These are phyloP conservation scores for Saussurea involucrata DNA, from an alignment of 129 eudicot genomes.

Conservation along the genomic window DNA sequence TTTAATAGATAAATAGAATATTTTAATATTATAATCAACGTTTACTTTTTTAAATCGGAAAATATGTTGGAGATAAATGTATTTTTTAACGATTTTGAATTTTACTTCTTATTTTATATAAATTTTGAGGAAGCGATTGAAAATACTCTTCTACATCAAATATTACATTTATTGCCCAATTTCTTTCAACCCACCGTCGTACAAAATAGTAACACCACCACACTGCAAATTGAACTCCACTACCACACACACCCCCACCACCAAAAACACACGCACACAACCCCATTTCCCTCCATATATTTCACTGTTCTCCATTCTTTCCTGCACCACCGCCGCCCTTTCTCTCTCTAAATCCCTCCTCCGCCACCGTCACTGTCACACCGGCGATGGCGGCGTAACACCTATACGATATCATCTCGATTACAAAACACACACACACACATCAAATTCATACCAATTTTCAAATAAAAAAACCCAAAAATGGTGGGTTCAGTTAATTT, in stretches of 20 bases:
- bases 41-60: too few relatives aligned
- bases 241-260: neutral
- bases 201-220: conserved; percentile 26
- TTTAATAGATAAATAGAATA: too few relatives aligned
- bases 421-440: neutral
- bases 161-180: neutral
- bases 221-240: conserved; percentile 22
- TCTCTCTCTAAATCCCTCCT: neutral
- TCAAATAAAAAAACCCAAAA: neutral
- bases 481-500: conserved; percentile 10
- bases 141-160: too few relatives aligned
- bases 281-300: neutral
- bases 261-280: neutral
- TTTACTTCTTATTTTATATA: too few relatives aligned
- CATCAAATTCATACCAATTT: neutral
- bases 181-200: conserved; percentile 30
- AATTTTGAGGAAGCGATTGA: too few relatives aligned
- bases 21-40: too few relatives aligned
- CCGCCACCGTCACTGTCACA: neutral
- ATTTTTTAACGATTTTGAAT: too few relatives aligned
- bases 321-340: conserved; percentile 10
- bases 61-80: too few relatives aligned
- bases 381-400: conserved; percentile 14
- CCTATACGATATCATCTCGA: neutral
- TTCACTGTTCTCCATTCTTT: neutral